Evolutionary conservation across 2,329 filamentous ascomycete species (phyloP).

Genomic region (Chrysosporium keratinophilum): DNA sequence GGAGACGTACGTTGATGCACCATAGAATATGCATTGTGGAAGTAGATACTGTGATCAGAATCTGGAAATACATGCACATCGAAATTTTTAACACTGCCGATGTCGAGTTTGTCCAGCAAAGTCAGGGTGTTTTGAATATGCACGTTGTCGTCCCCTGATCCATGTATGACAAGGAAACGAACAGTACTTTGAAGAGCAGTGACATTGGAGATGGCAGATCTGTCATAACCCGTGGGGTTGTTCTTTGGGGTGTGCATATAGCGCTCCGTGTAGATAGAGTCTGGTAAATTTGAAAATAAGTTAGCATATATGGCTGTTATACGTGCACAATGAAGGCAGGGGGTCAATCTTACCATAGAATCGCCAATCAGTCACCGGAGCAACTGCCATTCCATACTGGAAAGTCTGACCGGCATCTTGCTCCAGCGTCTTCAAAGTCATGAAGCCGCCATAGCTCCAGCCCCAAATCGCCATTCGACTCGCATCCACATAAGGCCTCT

Average conservation of each 20-base stretch:
- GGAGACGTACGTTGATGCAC: slow-evolving; percentile 77
- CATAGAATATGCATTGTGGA: slow-evolving; percentile 82
- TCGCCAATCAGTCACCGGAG: slow-evolving; percentile 95
- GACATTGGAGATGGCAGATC: slow-evolving; percentile 63
- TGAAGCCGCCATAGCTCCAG: slow-evolving; percentile 95
- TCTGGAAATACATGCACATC: slow-evolving; percentile 96
- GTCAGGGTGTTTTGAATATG: slow-evolving; percentile 91
- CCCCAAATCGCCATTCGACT: slow-evolving; percentile 88
- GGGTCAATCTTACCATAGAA: slow-evolving; percentile 56
- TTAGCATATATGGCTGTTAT: background rate
- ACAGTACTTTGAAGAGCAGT: slow-evolving; percentile 63
- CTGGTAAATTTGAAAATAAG: slow-evolving; percentile 25
- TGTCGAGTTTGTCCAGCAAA: slow-evolving; percentile 74
- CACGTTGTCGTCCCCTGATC: slow-evolving; percentile 93
- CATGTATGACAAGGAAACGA: slow-evolving; percentile 91
- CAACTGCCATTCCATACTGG: slow-evolving; percentile 94
- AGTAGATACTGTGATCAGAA: slow-evolving; percentile 87
- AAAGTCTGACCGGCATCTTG: slow-evolving; percentile 81
- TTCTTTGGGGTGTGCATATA: slow-evolving; percentile 93
- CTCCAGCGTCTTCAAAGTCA: slow-evolving; percentile 89
- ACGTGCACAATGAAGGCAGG: background rate
- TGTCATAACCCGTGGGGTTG: slow-evolving; percentile 67
- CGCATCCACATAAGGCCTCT: slow-evolving; percentile 71
- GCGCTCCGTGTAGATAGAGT: slow-evolving; percentile 86
- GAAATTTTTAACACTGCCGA: slow-evolving; percentile 78